Percentiles rank a stretch among this genome's conserved stretches.
These are phyloP conservation scores for Penicillium tannophilum DNA, from an alignment of 495 filamentous ascomycete species.

Conservation along the genomic window DNA sequence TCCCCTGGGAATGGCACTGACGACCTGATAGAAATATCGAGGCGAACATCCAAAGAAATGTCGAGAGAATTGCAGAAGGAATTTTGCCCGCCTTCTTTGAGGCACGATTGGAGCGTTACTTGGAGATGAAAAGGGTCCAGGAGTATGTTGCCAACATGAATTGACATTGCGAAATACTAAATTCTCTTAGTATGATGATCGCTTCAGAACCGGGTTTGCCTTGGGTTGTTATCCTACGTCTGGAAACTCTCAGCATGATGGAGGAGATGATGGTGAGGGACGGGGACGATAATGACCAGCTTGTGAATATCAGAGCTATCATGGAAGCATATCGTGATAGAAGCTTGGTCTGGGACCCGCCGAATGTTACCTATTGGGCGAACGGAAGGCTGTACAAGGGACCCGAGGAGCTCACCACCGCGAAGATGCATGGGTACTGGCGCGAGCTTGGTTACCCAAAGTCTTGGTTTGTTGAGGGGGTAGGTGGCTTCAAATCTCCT, in stretches of 20 bases:
- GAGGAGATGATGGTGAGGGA: background rate
- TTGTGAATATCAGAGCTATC: constrained; percentile 11
- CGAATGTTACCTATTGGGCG: constrained; percentile 11
- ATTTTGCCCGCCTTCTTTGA: constrained; percentile 12
- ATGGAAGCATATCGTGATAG: constrained; percentile 1
- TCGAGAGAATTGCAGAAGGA: constrained; percentile 10
- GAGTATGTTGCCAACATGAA: background rate
- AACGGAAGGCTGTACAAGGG: constrained; percentile 1
- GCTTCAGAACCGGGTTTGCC: constrained; percentile 3
- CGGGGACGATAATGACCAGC: constrained; percentile 3
- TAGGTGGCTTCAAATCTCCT: background rate
- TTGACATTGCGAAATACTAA: background rate
- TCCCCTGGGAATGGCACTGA: background rate
- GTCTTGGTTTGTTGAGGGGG: constrained; percentile 1
- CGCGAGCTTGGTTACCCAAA: background rate
- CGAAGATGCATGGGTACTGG: background rate
- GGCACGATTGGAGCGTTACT: background rate
- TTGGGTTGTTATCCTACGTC: background rate
- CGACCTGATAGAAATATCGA: constrained; percentile 5
- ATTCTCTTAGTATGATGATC: background rate
- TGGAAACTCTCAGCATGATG: constrained; percentile 5
- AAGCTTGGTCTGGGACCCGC: background rate
- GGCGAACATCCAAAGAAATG: constrained; percentile 9
- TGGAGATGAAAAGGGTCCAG: background rate
- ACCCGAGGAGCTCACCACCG: background rate